phyloP scores from a whole-genome alignment of 2,329 filamentous ascomycete genomes.

The Tetracladium maxilliforme region DNA sequence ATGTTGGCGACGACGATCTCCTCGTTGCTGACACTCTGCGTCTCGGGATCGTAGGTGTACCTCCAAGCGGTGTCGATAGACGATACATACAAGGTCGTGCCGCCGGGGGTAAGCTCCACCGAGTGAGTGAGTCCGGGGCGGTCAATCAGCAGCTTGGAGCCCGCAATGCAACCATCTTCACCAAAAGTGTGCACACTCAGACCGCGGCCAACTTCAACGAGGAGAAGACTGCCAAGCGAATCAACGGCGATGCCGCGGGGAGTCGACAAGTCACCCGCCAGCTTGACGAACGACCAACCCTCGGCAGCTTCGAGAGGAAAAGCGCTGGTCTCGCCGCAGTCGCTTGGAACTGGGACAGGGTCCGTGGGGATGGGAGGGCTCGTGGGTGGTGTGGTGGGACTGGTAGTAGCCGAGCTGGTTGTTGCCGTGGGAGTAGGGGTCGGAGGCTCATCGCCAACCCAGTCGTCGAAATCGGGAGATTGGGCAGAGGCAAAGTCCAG shows the following conservation, averaged over 20 bases:
- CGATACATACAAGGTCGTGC: slow-evolving; percentile 40
- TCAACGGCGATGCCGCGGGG: slow-evolving; percentile 22
- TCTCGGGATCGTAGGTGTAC: slow-evolving; percentile 46
- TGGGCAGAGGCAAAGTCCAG: too few species aligned
- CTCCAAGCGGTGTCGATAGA: slow-evolving; percentile 40
- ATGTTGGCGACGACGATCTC: slow-evolving; percentile 46
- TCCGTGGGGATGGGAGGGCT: too few species aligned
- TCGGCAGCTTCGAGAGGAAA: too few species aligned
- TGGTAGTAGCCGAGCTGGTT: too few species aligned
- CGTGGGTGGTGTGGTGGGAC: too few species aligned
- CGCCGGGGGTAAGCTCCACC: slow-evolving; percentile 32
- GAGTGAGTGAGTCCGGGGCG: slow-evolving; percentile 22
- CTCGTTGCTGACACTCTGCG: slow-evolving; percentile 24
- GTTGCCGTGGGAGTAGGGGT: too few species aligned
- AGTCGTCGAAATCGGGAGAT: too few species aligned
- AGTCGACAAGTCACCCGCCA: slow-evolving; percentile 18
- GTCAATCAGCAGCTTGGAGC: slow-evolving; percentile 19
- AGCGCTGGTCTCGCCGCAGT: too few species aligned
- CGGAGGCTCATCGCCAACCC: too few species aligned
- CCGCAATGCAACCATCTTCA: slow-evolving; percentile 21
- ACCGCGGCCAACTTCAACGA: slow-evolving; percentile 19
- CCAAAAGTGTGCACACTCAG: slow-evolving; percentile 24
- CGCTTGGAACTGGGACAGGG: too few species aligned
- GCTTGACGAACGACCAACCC: slow-evolving; percentile 23
- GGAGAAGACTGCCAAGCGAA: slow-evolving; percentile 19